Base-by-base conservation (phyloP, 75 land plant species). In the Selaginella tamariscina region DNA sequence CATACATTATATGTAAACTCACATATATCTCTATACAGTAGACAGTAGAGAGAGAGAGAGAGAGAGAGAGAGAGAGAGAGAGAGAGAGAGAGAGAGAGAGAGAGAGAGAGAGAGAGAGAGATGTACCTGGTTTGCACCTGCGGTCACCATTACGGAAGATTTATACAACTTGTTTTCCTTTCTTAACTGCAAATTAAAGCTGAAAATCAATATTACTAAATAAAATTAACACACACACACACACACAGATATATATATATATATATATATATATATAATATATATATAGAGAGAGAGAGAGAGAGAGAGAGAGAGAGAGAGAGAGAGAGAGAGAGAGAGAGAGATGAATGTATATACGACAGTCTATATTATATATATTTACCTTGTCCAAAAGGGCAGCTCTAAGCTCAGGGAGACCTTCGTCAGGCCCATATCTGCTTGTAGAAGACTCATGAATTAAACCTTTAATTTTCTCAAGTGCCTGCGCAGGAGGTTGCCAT, bases 111-210 rank as follows among this genome's bases (percentile, higher is more conserved):
- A 39, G 5, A 5, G 49, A 5, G 49, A 5, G 5, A 39, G 49
- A 5, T 71, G n/a, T 54, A 94, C 98, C 98, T 94, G 98, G 73
- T 94, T 94, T 56, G 98, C 98, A 54, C 98, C 98, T 31, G 95
- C 95, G 55, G 98, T 94, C 33, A 94, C 98, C 96, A 94, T 88
- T 30, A 94, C 85, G 26, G 91, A 89, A 59, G 96, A 89, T 29
- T 84, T 86, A 33, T 70, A 68, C 32, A 94, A 65, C 55, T 89
- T 89, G 63, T 94, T 94, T 67, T 94, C 98, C 30, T 32, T 33
- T 56, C 68, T 70, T 56, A 91, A 70, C 96, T 91, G 85, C 73
- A 29, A 30, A 11, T 0, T 32, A n/a, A n/a, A n/a, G n/a, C n/a
- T n/a, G n/a, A n/a, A n/a, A n/a, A n/a, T n/a, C n/a, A n/a, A n/a